A percentile compares a stretch with the other conserved stretches of the same genome.
These are phyloP conservation scores for Blepharisma stoltei DNA, from an alignment of 73 alveolate genomes.

Conservation along the genomic window DNA sequence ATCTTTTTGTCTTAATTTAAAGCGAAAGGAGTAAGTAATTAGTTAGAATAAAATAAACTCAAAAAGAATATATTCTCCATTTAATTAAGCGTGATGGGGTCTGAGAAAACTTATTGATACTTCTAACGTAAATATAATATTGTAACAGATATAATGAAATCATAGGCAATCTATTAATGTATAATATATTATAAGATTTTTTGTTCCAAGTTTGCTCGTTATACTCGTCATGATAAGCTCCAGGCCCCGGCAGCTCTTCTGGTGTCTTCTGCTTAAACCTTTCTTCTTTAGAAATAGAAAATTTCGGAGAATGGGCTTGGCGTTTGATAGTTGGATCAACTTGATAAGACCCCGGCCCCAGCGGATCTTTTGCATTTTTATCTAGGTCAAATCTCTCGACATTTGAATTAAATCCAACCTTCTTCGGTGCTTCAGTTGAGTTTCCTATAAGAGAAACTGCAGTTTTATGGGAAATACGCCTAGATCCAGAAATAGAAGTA, in stretches of 20 bases:
- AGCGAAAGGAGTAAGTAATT: no score
- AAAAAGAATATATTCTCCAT: no score
- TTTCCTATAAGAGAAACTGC: no score
- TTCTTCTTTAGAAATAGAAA: background rate
- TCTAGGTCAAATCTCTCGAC: background rate
- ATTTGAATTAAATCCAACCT: conserved; percentile 16
- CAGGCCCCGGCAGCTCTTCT: conserved; percentile 25
- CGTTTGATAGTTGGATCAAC: background rate
- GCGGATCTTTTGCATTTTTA: background rate
- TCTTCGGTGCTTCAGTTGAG: background rate
- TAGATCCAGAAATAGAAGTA: background rate
- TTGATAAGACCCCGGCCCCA: conserved; percentile 5
- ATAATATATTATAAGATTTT: conserved; percentile 5
- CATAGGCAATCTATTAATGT: no score
- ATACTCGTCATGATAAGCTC: conserved; percentile 2
- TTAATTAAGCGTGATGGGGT: no score
- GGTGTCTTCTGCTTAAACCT: background rate
- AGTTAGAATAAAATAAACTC: no score
- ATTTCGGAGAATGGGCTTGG: background rate
- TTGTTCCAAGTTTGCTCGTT: conserved; percentile 18
- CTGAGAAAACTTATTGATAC: no score
- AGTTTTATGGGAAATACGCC: no score
- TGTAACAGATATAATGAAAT: no score
- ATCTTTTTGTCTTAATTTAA: no score
- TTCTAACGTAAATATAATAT: no score